Evolutionary conservation across 129 eudicot genomes (phyloP), one percentile per base, ranked within the genome.

Genomic region (Flaveria bidentis): DNA sequence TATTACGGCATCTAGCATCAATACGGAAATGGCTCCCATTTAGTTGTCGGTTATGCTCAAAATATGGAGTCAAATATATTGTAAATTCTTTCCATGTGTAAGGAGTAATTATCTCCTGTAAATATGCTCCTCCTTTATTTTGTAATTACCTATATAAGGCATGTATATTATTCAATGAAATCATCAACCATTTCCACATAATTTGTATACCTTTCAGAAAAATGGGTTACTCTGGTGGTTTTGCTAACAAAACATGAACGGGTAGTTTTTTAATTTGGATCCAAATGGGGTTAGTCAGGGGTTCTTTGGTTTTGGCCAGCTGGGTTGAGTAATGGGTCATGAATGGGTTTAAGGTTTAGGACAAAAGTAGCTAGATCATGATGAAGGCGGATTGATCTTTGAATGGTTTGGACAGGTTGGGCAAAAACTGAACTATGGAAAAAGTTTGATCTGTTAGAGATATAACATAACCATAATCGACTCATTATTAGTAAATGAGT

Each of bases 401-500:
- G 64, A 20, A 22, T 22, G 64, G 64, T 22, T 57, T 57, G 26
- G 33, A 22, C 28, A 13, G 63, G 63, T 22, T 2, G 74, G 74
- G 14, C 36, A 22, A 72, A 30, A 52, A 36, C 13, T 42, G 36
- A 45, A 16, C 8, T 51, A 26, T 51, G 18, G 6, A 56, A 3
- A 36, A 50, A 15, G 46, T 50, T 71, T 71, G 47, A 71, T 47
- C 23, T 6, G 28, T 30, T 49, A 46, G 60, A 3, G 57, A 25
- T 45, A 22, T 15, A 69, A 25, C 74, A 69, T 23, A 47, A 20
- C 58, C 60, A 8, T 22, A 47, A 47, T 25, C 2, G 9, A 47
- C 60, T 14, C 20, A 69, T 69, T 22, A 4, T 33, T 52, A 72
- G 65, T 53, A 72, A 52, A 52, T 4, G 64, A 41, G n/a, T 58